A percentile compares a stretch with the other conserved stretches of the same genome.
phyloP scores from a whole-genome alignment of 2,329 filamentous ascomycete species.

The Alternaria consortialis region DNA sequence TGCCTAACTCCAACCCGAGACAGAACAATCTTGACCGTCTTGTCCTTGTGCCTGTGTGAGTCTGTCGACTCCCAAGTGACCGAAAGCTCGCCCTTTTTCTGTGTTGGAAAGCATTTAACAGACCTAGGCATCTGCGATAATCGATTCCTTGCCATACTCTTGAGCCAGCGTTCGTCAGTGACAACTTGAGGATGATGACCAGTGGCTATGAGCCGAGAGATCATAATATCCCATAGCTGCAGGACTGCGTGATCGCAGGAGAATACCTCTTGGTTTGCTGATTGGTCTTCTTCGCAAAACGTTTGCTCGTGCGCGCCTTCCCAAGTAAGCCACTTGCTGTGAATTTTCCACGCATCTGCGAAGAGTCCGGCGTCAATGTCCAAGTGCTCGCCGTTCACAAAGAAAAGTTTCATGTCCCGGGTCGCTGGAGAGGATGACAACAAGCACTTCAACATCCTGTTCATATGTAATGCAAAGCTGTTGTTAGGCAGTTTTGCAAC shows the following conservation, averaged over 20 bases:
- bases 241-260: background rate
- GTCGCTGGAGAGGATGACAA: background rate
- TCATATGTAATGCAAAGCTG: background rate
- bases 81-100: background rate
- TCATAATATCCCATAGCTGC: background rate
- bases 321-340: background rate
- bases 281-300: background rate
- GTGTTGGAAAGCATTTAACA: background rate
- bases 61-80: background rate
- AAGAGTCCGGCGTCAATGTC: background rate
- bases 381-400: background rate
- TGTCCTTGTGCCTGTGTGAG: background rate
- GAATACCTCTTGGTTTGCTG: background rate
- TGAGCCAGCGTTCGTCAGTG: background rate
- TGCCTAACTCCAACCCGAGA: background rate
- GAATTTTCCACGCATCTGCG: background rate
- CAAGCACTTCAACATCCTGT: background rate
- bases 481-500: background rate
- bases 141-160: slow-evolving; percentile 5
- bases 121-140: slow-evolving; percentile 9
- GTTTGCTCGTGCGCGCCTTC: background rate
- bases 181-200: background rate
- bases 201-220: background rate
- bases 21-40: background rate
- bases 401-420: background rate